Conservation (phyloP, 345 rosid genomes). For the Sisymbrium altissimum region DNA sequence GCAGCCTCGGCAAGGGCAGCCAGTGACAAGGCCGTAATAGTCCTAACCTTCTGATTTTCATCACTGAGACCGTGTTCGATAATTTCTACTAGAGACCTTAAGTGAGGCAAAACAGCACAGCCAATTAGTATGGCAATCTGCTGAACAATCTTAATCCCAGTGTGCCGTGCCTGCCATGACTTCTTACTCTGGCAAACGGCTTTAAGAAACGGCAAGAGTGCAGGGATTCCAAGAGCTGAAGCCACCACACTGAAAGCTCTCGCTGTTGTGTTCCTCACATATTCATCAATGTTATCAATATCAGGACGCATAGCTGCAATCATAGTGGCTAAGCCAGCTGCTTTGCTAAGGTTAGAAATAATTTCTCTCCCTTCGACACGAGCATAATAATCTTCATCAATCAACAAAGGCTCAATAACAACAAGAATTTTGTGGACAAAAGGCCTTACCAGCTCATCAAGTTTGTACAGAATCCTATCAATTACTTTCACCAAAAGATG, state of each 20-base stretch:
- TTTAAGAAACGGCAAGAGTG: conserved; percentile 85
- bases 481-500: conserved; percentile 98
- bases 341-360: conserved; percentile 95
- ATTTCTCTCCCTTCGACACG: conserved; percentile 99
- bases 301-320: conserved; percentile 99
- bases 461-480: conserved; percentile 85
- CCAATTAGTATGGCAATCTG: conserved; percentile 98
- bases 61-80: conserved; percentile 94
- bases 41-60: conserved; percentile 97
- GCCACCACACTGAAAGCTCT: conserved; percentile 99
- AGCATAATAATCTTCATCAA: conserved; percentile 99
- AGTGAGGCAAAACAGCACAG: conserved; percentile 96
- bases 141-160: conserved; percentile 99
- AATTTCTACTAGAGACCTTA: conserved; percentile 88
- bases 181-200: conserved; percentile 99
- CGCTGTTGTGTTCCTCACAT: conserved; percentile 98
- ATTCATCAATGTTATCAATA: conserved; percentile 96
- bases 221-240: conserved; percentile 97
- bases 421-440: conserved; percentile 97
- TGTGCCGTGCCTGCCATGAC: conserved; percentile 99
- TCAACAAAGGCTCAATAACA: conserved; percentile 95
- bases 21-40: conserved; percentile 95
- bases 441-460: conserved; percentile 98
- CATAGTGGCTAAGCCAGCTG: conserved; percentile 99
- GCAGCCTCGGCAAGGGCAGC: conserved; percentile 99